A percentile compares a stretch with the other conserved stretches of the same genome.
Conservation (phyloP, 1,139 yeast species). For the Magnusiomyces sp. region DNA sequence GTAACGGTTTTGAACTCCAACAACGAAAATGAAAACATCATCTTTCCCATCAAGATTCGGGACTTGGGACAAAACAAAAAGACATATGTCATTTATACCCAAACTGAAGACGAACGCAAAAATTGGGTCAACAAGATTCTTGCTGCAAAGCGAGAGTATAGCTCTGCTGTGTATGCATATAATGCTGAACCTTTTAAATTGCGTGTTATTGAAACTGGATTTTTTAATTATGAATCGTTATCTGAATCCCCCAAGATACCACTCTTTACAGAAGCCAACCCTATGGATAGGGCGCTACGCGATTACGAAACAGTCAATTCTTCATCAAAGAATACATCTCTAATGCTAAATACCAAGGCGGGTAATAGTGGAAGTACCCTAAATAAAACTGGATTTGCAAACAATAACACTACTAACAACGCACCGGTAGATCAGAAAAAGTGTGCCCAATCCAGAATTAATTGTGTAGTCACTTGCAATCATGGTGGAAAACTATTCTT, state of each 20-base stretch:
- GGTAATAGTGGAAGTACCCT: not conserved
- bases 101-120: slow-evolving; percentile 32
- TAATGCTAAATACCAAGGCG: not conserved
- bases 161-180: slow-evolving; percentile 35
- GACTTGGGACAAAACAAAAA: slow-evolving; percentile 32
- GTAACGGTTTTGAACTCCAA: not conserved
- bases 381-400: too few relatives aligned
- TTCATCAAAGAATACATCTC: not conserved
- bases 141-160: slow-evolving; percentile 47
- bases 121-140: slow-evolving; percentile 52
- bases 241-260: slow-evolving; percentile 53
- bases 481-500: slow-evolving; percentile 34
- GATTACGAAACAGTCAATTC: slow-evolving; percentile 16
- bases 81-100: slow-evolving; percentile 51
- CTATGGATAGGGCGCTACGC: slow-evolving; percentile 44
- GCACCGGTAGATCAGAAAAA: slow-evolving; percentile 24
- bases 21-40: slow-evolving; percentile 25
- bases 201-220: slow-evolving; percentile 46
- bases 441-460: slow-evolving; percentile 26
- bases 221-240: slow-evolving; percentile 53
- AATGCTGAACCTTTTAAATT: slow-evolving; percentile 50
- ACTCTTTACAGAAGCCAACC: slow-evolving; percentile 54
- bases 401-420: not conserved
- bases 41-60: slow-evolving; percentile 41
- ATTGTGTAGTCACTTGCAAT: slow-evolving; percentile 29